Conservation (phyloP, 2,329 filamentous ascomycete genomes). For the Claviceps purpurea region DNA sequence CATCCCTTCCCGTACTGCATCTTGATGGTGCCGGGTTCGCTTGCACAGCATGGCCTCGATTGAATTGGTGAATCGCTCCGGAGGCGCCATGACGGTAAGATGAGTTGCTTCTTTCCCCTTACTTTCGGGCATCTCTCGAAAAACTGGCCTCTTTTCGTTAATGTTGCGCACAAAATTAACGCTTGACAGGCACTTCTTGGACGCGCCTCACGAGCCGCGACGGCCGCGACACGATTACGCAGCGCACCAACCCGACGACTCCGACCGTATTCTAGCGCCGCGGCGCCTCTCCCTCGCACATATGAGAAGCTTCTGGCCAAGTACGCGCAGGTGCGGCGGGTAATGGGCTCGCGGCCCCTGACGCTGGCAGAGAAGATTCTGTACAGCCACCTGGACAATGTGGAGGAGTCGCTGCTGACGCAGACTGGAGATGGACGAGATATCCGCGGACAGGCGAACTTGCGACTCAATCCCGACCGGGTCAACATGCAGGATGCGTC, state of each 20-base stretch:
- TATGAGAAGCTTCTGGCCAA: slow-evolving; percentile 72
- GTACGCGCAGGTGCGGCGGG: slow-evolving; percentile 59
- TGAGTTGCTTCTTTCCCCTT: too few relatives aligned
- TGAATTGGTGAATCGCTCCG: slow-evolving; percentile 34
- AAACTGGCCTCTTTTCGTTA: too few relatives aligned
- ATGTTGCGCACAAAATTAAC: too few relatives aligned
- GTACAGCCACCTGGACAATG: slow-evolving; percentile 85
- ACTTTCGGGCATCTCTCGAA: not conserved
- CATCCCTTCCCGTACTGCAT: not conserved
- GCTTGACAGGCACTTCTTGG: slow-evolving; percentile 22
- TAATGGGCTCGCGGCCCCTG: slow-evolving; percentile 55
- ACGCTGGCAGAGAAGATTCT: slow-evolving; percentile 97
- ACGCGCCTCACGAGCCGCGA: slow-evolving; percentile 11
- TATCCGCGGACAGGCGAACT: slow-evolving; percentile 76
- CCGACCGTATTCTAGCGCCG: slow-evolving; percentile 24
- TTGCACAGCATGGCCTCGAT: slow-evolving; percentile 34
- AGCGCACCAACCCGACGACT: slow-evolving; percentile 10
- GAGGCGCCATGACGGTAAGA: slow-evolving; percentile 33
- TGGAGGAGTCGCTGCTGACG: slow-evolving; percentile 73
- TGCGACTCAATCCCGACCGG: slow-evolving; percentile 93
- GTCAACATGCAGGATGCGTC: slow-evolving; percentile 99
- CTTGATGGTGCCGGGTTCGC: not conserved
- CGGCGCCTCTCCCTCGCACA: slow-evolving; percentile 43
- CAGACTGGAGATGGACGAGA: slow-evolving; percentile 72
- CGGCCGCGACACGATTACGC: slow-evolving; percentile 3